These are phyloP conservation scores for Trichoderma sp. DNA, from an alignment of 2,329 filamentous ascomycete species.

Conservation along the genomic window DNA sequence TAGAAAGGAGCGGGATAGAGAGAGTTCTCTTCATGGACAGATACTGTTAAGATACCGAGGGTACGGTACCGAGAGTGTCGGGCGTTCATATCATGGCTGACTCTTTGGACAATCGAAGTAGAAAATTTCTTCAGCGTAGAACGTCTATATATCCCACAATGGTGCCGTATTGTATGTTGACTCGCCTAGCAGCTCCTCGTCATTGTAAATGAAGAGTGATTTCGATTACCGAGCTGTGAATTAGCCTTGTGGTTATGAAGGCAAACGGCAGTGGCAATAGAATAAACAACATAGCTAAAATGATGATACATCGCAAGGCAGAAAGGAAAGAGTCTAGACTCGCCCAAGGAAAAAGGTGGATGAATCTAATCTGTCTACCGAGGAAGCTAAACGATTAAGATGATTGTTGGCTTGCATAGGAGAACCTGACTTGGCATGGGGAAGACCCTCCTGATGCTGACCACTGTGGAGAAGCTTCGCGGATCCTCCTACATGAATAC, in stretches of 20 bases:
- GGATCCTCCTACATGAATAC: neutral
- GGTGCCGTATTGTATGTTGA: no score
- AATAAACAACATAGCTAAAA: neutral
- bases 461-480: neutral
- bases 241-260: rapidly evolving
- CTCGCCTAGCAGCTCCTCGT: neutral
- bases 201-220: neutral
- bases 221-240: neutral
- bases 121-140: no score
- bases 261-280: neutral
- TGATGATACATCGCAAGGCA: no score
- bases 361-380: neutral
- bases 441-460: neutral
- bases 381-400: neutral
- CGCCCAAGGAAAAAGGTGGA: neutral
- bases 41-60: no score
- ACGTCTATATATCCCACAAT: no score
- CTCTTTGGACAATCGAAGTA: no score
- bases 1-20: no score
- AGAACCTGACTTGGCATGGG: neutral
- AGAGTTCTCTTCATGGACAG: no score
- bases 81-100: no score
- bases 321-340: neutral
- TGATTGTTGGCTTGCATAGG: neutral
- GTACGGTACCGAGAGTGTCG: no score